Conservation (phyloP, 331 rosid genomes). For the Acacia pycnantha region DNA sequence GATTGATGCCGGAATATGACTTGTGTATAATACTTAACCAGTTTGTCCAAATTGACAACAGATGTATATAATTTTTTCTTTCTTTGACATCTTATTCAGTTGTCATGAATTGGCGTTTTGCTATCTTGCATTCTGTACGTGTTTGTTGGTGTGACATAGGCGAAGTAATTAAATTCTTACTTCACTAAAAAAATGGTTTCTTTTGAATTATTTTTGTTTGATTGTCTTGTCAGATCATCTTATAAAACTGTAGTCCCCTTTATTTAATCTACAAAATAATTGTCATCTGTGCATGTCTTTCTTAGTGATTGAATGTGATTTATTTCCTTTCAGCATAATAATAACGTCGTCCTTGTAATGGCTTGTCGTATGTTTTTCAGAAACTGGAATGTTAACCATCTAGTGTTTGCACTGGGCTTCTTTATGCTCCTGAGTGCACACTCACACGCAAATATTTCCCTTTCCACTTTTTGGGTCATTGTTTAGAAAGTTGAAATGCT, state of each 20-base stretch:
- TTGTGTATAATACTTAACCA: background rate
- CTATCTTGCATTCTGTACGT: constrained; percentile 10
- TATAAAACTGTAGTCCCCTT: background rate
- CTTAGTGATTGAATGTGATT: background rate
- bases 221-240: constrained; percentile 12
- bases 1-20: constrained; percentile 5
- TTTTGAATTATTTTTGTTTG: too few species aligned
- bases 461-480: background rate
- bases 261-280: background rate
- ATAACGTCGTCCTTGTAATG: background rate
- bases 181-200: background rate
- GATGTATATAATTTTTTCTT: background rate
- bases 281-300: background rate
- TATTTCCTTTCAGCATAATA: background rate
- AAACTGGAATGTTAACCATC: background rate
- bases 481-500: background rate
- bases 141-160: background rate
- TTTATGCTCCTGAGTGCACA: background rate
- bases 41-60: background rate
- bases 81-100: background rate
- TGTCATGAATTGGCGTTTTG: constrained; percentile 16
- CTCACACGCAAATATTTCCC: background rate
- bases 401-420: background rate
- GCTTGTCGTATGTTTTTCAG: background rate
- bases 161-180: background rate